Evolutionary conservation across 2,329 filamentous ascomycete species (phyloP), one percentile per base, ranked within the genome.

Genomic region (Pezizomycotina sp.): DNA sequence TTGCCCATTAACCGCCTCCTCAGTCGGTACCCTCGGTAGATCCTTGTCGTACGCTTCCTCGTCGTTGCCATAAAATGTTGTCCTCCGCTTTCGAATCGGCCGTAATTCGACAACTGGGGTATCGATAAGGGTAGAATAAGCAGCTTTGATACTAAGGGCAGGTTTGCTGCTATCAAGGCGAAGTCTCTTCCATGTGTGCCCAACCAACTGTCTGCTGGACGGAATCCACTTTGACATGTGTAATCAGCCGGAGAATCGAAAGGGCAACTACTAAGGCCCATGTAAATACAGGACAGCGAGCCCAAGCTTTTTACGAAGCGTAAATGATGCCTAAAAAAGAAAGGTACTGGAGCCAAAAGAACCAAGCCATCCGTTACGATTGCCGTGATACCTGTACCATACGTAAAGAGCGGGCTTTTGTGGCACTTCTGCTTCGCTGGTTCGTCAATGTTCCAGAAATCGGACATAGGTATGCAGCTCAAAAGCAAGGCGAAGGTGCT

Each of bases 361-460:
- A 55, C 52, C 21, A 55, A 50, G 8, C 50, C 52, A 23, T 46
- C 48, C 2, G 51, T 54, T 13, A 56, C 41, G 31, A 56, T 50
- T 22, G 49, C 49, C 13, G 46, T 48, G 18, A 50, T 43, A 20
- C 49, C 48, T 8, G 49, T 50, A 22, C 48, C 37, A 27, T 43
- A 51, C 14, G 47, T 46, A 7, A 51, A 40, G 20, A 49, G 37
- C 18, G 36, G 46, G 4, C 47, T 46, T n/a, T 35, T 41, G 13
- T 38, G 43, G 21, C 49, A 51, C n/a, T n/a, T n/a, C n/a, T n/a
- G n/a, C n/a, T n/a, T 27, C 27, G 46, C 37, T 27, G 39, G 27
- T 15, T 43, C 45, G 9, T 25, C 38, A 22, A 51, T 29, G 19
- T 37, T 45, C 48, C 49, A 51, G 32, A 48, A 51, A 27, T 43